phyloP scores from a whole-genome alignment of 140 eudicot species.

The Flaveria floridana region DNA sequence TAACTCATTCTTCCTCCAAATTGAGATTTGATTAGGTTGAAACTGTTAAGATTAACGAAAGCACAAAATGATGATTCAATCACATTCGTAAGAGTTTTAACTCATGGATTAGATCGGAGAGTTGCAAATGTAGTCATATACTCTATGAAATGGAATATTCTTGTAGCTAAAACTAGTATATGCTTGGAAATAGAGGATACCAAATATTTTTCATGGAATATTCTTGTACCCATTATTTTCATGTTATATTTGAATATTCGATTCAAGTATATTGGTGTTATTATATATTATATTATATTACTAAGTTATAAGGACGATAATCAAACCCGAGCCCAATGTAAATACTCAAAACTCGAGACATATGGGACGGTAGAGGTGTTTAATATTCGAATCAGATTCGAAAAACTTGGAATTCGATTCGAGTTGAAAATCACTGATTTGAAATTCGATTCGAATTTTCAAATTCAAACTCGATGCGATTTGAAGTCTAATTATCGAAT shows the following conservation, averaged over 20 bases:
- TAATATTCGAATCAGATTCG: no score
- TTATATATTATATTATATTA: not conserved
- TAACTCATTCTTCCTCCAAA: not conserved
- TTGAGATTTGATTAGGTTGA: not conserved
- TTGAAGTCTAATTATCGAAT: no score
- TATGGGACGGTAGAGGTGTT: no score
- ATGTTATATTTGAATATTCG: not conserved
- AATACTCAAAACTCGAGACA: no score
- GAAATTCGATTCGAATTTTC: no score
- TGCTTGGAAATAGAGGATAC: conserved; percentile 5
- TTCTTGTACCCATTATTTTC: not conserved
- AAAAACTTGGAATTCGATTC: no score
- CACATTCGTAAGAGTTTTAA: not conserved
- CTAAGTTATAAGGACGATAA: no score
- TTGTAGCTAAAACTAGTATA: conserved; percentile 20
- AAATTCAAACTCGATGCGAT: no score
- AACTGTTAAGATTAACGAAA: not conserved
- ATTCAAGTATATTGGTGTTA: not conserved
- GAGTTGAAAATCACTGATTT: no score
- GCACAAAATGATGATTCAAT: not conserved
- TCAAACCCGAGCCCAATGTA: no score
- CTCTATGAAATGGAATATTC: conserved; percentile 28
- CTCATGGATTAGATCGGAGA: not conserved
- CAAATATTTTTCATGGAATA: not conserved
- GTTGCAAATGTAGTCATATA: conserved; percentile 17